Base-by-base conservation (phyloP, 306 rosid genomes). In the Rubus parviflorus region DNA sequence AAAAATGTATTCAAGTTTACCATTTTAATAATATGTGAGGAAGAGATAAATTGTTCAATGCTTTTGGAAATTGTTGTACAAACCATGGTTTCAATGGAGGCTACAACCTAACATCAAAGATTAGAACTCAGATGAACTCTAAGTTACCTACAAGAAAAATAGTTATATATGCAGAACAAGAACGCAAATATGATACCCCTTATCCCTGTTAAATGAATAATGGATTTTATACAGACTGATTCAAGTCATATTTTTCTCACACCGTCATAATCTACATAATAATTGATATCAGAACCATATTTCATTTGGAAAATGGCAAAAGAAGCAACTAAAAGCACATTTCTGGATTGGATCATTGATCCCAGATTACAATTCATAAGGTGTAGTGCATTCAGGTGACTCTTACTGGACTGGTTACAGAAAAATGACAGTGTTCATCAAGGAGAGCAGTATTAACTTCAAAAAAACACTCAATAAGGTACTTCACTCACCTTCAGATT, bases 401-500 rank as follows among this genome's bases (percentile, higher is more conserved):
- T 30, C 35, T 30, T 41, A 48, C 30, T 70, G 20, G 74, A 70
- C 16, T 49, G 15, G 16, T 30, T 17, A 51, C 46, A 72, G 75
- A 9, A 15, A 74, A 51, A 60, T 5, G 13, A 45, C 42, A 6
- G 17, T 25, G 38, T 45, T 69, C 37, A 42, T 6, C 1, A 10
- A 2, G 14, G 65, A 46, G 17, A 70, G 75, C 79, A 48, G 51
- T 68, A 35, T 43, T 16, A 52, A 46, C 56, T 79, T 79, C 49
- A 77, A 62, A 48, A 30, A 63, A 75, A 70, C 58, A 76, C 80
- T 17, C 43, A 40, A 42, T 17, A 68, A 71, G 69, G 30, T 52
- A 56, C 64, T 46, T 20, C 40, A 80, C 91, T 74, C 63, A 86
- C 98, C 95, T 92, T 92, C 74, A 94, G 83, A 68, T 81, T 67